These are phyloP conservation scores for Rhytidiadelphus loreus DNA, from an alignment of 225 moss, liverwort and hornwort species.

Conservation along the genomic window DNA sequence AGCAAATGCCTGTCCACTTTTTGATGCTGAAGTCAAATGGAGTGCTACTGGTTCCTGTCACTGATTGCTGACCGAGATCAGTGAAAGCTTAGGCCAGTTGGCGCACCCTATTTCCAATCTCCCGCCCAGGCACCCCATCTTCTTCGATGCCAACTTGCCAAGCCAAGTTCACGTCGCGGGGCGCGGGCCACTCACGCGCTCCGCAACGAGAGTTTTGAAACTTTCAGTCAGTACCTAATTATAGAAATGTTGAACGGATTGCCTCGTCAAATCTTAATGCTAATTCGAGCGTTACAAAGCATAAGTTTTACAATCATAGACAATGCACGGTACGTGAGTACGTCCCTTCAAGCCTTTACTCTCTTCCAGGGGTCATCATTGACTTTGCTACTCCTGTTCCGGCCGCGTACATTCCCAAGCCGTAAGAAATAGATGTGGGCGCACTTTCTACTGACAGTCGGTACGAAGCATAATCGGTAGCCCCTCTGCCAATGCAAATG, in stretches of 20 bases:
- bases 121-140: neutral
- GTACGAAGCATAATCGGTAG: neutral
- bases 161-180: neutral
- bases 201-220: neutral
- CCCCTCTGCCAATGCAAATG: no score
- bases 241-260: no score
- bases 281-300: neutral
- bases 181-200: neutral
- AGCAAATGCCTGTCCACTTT: no score
- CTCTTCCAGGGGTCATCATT: neutral
- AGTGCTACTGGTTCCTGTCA: no score
- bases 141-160: no score
- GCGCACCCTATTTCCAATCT: neutral
- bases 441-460: neutral
- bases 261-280: no score
- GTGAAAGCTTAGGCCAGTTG: neutral
- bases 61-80: no score
- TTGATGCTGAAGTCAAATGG: no score
- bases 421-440: no score
- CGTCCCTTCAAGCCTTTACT: neutral
- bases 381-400: neutral
- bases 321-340: no score
- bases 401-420: neutral
- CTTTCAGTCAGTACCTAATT: neutral
- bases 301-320: neutral